Evolutionary conservation across 768 basidiomycete species (phyloP), one percentile per base, ranked within the genome.

Genomic region (Russula foetens): DNA sequence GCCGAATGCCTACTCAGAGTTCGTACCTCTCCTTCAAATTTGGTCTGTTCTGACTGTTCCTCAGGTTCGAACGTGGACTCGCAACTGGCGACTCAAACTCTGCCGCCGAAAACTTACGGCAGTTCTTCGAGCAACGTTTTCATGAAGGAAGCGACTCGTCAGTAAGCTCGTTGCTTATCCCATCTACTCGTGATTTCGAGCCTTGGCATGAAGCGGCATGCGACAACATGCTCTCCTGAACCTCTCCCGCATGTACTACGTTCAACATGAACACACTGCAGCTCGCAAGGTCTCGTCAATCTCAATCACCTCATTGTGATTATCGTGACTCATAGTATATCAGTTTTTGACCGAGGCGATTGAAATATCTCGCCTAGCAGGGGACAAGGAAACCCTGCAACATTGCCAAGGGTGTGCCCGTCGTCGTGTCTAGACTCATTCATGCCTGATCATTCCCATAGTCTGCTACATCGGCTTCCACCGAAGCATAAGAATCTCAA

Each of bases 111-210:
- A 85, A 83, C 65, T 72, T 93, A 41, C 80, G 90, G 35, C 75
- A 81, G 54, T 93, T 88, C 70, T 93, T 92, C 65, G 90, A 92
- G 69, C 91, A 92, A 61, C 86, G 83, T 67, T 93, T 93, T 67
- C 86, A 91, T 63, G 84, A 87, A 58, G 79, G 77, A 35, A 85
- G 83, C 63, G 90, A 92, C 70, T 92, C 89, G 90, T 91, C 60
- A 66, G 89, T 77, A 8, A 29, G 26, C 49, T 43, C 15, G 2
- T 28, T 46, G 4, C 41, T 43, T 21, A n/a, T 7, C 23, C 33
- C 9, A 24, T 59, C 19, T n/a, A 24, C 24, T 6, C 24, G 29
- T 14, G 28, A n/a, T 29, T 52, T 21, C 26, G 43, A 49, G 44
- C 14, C 58, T 59, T 55, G 24, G 26, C 12, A n/a, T 44, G 28